phyloP scores from a whole-genome alignment of 1,139 yeast genomes.

The Yamadazyma conglobata region DNA sequence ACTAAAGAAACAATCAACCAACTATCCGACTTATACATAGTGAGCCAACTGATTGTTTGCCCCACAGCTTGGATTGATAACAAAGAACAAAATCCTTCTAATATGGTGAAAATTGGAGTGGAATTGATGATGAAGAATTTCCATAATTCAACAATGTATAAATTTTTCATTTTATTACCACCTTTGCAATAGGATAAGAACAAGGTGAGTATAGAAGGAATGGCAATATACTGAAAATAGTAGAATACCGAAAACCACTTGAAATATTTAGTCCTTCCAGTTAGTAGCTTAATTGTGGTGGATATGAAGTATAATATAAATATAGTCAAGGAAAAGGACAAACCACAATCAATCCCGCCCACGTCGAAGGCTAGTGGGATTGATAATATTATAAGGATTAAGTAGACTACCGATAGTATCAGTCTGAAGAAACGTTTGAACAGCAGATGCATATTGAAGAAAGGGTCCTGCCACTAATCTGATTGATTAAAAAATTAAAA shows the following conservation, averaged over 20 bases:
- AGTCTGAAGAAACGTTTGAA: conserved; percentile 20
- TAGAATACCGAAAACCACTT: conserved; percentile 59
- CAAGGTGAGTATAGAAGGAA: conserved; percentile 76
- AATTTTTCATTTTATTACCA: conserved; percentile 12
- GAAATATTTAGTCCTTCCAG: conserved; percentile 47
- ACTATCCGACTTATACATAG: conserved; percentile 63
- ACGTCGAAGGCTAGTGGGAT: conserved; percentile 94
- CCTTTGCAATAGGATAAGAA: conserved; percentile 53
- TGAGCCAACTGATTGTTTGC: conserved; percentile 72
- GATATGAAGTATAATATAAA: conserved; percentile 64
- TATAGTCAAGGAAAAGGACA: conserved; percentile 78
- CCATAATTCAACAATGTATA: conserved; percentile 50
- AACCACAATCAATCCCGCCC: conserved; percentile 88
- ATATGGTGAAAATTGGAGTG: conserved; percentile 81
- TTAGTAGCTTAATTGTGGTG: conserved; percentile 65
- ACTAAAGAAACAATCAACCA: conserved; percentile 79
- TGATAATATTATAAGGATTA: conserved; percentile 70
- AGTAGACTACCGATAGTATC: conserved; percentile 54
- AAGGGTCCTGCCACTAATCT: too few species aligned
- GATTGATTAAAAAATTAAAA: too few species aligned
- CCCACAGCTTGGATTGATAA: conserved; percentile 89
- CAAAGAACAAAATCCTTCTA: conserved; percentile 91
- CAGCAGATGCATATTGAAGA: conserved; percentile 9
- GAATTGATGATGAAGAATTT: conserved; percentile 65
- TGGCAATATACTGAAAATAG: conserved; percentile 75